Conservation (phyloP, 306 rosid genomes). For the Lablab purpureus region DNA sequence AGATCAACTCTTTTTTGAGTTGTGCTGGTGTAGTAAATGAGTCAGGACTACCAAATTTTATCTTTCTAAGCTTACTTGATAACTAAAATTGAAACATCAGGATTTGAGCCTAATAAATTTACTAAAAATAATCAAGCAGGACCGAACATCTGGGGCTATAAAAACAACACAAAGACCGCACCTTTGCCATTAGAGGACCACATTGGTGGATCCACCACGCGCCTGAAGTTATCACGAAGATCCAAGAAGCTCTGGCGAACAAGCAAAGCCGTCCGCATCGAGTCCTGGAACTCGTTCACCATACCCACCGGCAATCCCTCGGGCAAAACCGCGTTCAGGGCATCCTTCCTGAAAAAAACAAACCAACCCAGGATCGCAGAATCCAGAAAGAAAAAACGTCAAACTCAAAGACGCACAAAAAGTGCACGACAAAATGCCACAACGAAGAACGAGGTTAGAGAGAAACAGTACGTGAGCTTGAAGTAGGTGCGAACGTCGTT, state of each 20-base stretch:
- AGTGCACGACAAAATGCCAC: constrained; percentile 39
- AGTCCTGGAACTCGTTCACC: constrained; percentile 87
- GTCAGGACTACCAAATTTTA: constrained; percentile 17
- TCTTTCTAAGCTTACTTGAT: constrained; percentile 33
- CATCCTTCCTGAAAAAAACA: constrained; percentile 58
- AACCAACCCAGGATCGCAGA: not conserved
- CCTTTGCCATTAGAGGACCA: constrained; percentile 65
- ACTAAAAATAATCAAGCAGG: not conserved
- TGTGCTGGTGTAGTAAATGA: constrained; percentile 28
- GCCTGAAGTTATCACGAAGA: constrained; percentile 84
- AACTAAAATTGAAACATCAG: constrained; percentile 38
- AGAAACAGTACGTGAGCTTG: constrained; percentile 66
- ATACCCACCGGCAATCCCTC: constrained; percentile 90
- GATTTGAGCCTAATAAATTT: constrained; percentile 1
- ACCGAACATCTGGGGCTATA: not conserved
- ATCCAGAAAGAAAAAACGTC: not conserved
- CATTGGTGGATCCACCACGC: constrained; percentile 77
- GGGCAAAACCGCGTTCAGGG: constrained; percentile 66
- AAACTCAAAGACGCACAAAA: constrained; percentile 2
- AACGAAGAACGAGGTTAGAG: not conserved
- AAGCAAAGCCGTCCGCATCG: constrained; percentile 73
- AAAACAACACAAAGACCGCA: constrained; percentile 12
- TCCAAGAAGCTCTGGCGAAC: constrained; percentile 86
- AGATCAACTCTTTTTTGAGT: constrained; percentile 56
- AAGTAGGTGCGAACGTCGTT: constrained; percentile 67